Conservation (phyloP, 768 basidiomycete genomes). For the Russula olivacea region DNA sequence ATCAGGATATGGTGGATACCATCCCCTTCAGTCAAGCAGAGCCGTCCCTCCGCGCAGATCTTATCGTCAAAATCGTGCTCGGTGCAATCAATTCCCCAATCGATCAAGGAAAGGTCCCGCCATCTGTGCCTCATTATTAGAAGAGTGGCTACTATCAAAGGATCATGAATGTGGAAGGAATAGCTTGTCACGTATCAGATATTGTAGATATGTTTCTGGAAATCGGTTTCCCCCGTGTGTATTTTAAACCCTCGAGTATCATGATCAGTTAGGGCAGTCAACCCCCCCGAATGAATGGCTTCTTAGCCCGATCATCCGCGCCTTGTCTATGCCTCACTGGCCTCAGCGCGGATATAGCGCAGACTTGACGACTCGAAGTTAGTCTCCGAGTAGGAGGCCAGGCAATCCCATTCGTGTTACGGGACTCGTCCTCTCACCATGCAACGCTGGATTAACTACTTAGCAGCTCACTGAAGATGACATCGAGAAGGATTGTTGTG, state of each 20-base stretch:
- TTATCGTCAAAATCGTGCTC: slow-evolving; percentile 17
- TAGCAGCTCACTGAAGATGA: too few species aligned
- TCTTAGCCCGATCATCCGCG: background rate
- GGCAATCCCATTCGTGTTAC: too few species aligned
- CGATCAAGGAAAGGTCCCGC: background rate
- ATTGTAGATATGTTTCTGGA: background rate
- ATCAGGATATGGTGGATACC: slow-evolving; percentile 24
- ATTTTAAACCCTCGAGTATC: background rate
- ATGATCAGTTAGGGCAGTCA: background rate
- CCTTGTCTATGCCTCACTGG: background rate
- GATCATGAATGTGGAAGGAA: background rate
- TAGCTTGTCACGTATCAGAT: background rate
- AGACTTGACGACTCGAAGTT: background rate
- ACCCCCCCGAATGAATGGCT: too few species aligned
- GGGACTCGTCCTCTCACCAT: too few species aligned
- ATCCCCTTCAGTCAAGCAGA: slow-evolving; percentile 13
- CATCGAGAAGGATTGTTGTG: too few species aligned
- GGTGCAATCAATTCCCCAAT: slow-evolving; percentile 12
- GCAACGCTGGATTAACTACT: too few species aligned
- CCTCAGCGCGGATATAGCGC: background rate
- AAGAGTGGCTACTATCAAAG: background rate
- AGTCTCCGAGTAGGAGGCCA: too few species aligned
- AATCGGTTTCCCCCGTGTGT: background rate
- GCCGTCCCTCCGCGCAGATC: slow-evolving; percentile 17
- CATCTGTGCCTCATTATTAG: background rate